Evolutionary conservation across 192 early-diverging fungal genomes (phyloP).

Genomic region (Cetraspora pellucida): DNA sequence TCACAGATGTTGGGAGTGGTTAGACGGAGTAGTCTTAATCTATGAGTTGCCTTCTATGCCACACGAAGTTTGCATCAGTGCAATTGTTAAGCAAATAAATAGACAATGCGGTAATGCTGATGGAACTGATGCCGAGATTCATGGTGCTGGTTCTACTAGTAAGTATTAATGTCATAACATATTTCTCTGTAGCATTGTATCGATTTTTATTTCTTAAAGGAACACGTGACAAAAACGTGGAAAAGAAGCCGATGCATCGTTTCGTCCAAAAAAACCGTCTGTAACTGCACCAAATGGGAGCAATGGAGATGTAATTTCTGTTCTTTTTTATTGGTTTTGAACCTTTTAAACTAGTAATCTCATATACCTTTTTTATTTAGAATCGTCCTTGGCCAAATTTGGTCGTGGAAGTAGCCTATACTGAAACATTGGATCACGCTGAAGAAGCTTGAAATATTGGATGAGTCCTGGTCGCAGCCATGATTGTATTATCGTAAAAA

Average conservation of each 20-base stretch:
- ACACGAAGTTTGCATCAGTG: slow-evolving; percentile 17
- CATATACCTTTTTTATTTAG: slow-evolving; percentile 29
- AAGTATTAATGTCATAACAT: slow-evolving; percentile 20
- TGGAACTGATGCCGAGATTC: slow-evolving; percentile 3
- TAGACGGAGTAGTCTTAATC: not conserved
- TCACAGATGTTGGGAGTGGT: slow-evolving; percentile 15
- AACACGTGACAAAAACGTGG: slow-evolving; percentile 18
- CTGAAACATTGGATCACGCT: slow-evolving; percentile 17
- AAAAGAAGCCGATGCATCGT: slow-evolving; percentile 19
- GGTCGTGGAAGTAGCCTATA: slow-evolving; percentile 15
- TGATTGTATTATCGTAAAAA: slow-evolving; percentile 32
- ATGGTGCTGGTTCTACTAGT: slow-evolving; percentile 6
- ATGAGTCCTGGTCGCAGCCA: slow-evolving; percentile 14
- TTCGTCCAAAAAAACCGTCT: slow-evolving; percentile 17
- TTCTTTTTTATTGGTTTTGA: slow-evolving; percentile 32
- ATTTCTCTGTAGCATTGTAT: not conserved
- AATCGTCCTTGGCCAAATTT: slow-evolving; percentile 23
- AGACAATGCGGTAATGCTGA: not conserved
- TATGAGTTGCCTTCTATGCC: slow-evolving; percentile 24
- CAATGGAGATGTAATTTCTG: slow-evolving; percentile 23
- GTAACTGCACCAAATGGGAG: slow-evolving; percentile 28
- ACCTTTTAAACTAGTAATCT: slow-evolving; percentile 23
- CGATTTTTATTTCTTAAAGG: slow-evolving; percentile 23
- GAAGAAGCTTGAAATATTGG: slow-evolving; percentile 23
- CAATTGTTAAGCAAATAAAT: slow-evolving; percentile 3